Base-by-base conservation (phyloP, 495 filamentous ascomycete genomes). In the Xylona heveae region DNA sequence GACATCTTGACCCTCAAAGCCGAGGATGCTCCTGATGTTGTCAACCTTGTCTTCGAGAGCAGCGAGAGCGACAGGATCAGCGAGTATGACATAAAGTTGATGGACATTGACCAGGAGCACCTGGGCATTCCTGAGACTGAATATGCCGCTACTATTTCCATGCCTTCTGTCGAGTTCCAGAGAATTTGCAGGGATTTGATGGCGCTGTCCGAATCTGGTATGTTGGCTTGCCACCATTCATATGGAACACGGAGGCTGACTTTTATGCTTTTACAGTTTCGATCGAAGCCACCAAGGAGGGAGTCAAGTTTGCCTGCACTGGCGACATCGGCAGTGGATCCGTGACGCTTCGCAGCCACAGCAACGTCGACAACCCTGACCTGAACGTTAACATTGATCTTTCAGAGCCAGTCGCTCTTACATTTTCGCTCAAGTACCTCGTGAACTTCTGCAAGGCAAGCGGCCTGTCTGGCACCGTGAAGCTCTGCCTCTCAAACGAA, bases 41-140 rank as follows among this genome's bases (percentile, higher is more conserved):
- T 99, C 30, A 95, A 93, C 62, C 63, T 99, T 37, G 71, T 85
- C 40, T 95, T 99, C 51, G 88, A 99, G 72, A 84, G 70, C 57
- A 61, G 69, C 37, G 78, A 78, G 52, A 80, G 68, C 41, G 88
- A 99, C 53, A 61, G 88, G 31, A 66, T 95, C 38, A 88, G 78
- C 61, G 88, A 95, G 57, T 99, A 95, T 53, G 88, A 99, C 56
- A 75, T 99, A 59, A 99, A 99, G 70, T 67, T 99, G 40, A 99
- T 99, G 90, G 88, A 99, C 53, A 94, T 99, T 52, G 88, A 99
- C 57, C 88, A 99, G 57, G 88, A 99, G 61, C 88, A 99, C 53
- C 55, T 99, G 58, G 88, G 88, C 26, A 99, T 99, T 49, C 88
- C 88, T 18, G 90, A 95, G 41, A 99, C 90, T 8, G 88, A 95